Evolutionary conservation across 2,329 filamentous ascomycete species (phyloP).

Genomic region (Neoarthrinium moseri): DNA sequence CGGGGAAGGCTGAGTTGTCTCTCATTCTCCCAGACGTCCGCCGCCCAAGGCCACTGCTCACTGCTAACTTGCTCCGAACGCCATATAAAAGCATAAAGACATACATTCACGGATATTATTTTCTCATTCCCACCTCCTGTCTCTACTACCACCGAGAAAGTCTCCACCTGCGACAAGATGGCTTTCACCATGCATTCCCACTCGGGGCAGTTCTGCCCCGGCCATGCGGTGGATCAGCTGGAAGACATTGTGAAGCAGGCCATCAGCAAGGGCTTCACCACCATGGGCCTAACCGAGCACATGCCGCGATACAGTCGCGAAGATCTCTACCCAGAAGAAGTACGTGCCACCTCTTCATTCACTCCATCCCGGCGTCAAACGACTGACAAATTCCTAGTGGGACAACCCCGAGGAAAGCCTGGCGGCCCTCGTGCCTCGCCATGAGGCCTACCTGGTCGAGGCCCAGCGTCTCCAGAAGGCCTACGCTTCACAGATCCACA

Average conservation of each 20-base stretch:
- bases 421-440: constrained; percentile 50
- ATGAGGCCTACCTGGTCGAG: constrained; percentile 72
- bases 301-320: constrained; percentile 75
- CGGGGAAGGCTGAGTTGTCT: too few species aligned
- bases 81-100: too few species aligned
- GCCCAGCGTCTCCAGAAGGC: constrained; percentile 68
- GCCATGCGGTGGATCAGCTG: constrained; percentile 81
- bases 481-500: constrained; percentile 70
- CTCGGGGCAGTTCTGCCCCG: constrained; percentile 93
- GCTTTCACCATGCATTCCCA: constrained; percentile 98
- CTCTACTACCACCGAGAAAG: too few species aligned
- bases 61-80: too few species aligned
- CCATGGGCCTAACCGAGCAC: constrained; percentile 89
- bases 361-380: background rate
- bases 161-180: too few species aligned
- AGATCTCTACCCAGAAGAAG: constrained; percentile 93
- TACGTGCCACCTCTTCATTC: constrained; percentile 28
- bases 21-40: too few species aligned
- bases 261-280: constrained; percentile 74
- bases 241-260: constrained; percentile 82
- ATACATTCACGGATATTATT: background rate
- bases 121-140: too few species aligned
- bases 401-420: constrained; percentile 48
- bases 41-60: too few species aligned
- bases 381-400: constrained; percentile 33